These are phyloP conservation scores for Entoloma clypeatum DNA, from an alignment of 1,284 basidiomycete genomes.

Conservation along the genomic window DNA sequence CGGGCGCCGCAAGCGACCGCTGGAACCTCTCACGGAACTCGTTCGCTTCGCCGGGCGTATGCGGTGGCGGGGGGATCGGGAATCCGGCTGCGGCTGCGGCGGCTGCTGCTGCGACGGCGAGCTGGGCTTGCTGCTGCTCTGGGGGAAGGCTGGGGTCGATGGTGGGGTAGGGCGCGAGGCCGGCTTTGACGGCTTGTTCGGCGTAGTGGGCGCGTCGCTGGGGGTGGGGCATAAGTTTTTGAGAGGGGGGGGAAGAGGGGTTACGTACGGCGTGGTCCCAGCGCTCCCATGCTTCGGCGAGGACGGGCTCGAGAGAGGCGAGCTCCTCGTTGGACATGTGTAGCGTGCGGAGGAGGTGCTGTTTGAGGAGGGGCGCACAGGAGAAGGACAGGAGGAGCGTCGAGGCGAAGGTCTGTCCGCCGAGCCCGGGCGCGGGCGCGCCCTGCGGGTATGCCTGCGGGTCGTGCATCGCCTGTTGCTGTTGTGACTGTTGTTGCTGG, in stretches of 20 bases:
- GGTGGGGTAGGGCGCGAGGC: constrained; percentile 28
- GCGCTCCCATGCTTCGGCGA: constrained; percentile 77
- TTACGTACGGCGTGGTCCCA: constrained; percentile 72
- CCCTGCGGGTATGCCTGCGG: constrained; percentile 43
- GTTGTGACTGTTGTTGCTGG: constrained; percentile 28
- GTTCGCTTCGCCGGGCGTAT: constrained; percentile 34
- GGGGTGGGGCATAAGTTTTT: constrained; percentile 12
- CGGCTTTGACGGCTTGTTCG: constrained; percentile 48
- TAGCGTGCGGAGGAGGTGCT: constrained; percentile 65
- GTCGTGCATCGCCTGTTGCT: constrained; percentile 20
- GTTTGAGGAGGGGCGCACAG: constrained; percentile 66
- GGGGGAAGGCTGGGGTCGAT: constrained; percentile 30
- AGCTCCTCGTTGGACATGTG: constrained; percentile 74
- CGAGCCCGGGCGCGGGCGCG: constrained; percentile 35
- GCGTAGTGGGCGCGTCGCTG: constrained; percentile 66
- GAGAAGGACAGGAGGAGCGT: constrained; percentile 63
- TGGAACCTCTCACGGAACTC: constrained; percentile 73
- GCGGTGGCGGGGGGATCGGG: no score
- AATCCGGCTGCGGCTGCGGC: constrained; percentile 11
- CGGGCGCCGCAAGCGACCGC: constrained; percentile 57
- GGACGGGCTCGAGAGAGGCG: constrained; percentile 69
- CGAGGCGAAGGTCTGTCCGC: constrained; percentile 64
- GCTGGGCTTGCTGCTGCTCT: constrained; percentile 11
- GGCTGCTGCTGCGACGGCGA: constrained; percentile 6
- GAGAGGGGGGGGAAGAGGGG: constrained; percentile 8